Evolutionary conservation across 2,329 filamentous ascomycete species (phyloP).

Genomic region (Madurella fahalii): DNA sequence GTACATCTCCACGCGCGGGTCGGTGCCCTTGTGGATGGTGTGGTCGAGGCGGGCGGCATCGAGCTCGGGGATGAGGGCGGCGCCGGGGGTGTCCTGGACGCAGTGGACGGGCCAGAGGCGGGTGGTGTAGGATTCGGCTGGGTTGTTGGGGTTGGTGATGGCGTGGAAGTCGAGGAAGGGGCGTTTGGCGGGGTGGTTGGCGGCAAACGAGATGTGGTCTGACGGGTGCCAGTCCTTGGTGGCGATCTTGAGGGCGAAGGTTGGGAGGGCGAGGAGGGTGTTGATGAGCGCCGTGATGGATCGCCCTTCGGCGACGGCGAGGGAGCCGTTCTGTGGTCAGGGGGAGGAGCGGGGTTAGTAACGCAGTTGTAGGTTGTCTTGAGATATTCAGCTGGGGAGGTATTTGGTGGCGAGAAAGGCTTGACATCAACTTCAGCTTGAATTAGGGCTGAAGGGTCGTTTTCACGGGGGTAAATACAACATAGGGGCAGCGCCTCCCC

Average conservation of each 20-base stretch:
- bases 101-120: constrained; percentile 90
- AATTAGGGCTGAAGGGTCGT: too few relatives aligned
- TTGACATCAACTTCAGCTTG: too few relatives aligned
- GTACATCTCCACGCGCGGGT: constrained; percentile 82
- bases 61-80: constrained; percentile 70
- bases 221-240: constrained; percentile 90
- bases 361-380: neutral
- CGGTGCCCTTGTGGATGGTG: constrained; percentile 73
- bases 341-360: constrained; percentile 18
- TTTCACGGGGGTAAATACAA: too few relatives aligned
- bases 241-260: constrained; percentile 70
- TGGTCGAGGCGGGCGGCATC: constrained; percentile 56
- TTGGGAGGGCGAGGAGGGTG: constrained; percentile 63
- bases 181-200: constrained; percentile 63
- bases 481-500: too few relatives aligned
- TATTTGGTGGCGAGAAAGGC: too few relatives aligned
- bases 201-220: constrained; percentile 83
- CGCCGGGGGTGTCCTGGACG: constrained; percentile 68
- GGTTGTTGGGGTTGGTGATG: constrained; percentile 64
- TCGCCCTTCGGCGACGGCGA: constrained; percentile 73
- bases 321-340: constrained; percentile 65
- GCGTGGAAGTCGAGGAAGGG: constrained; percentile 64
- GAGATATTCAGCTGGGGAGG: too few relatives aligned
- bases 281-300: constrained; percentile 70
- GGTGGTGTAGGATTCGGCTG: constrained; percentile 59